Evolutionary conservation across 2,329 filamentous ascomycete genomes (phyloP).

Genomic region (Trichoderma lentiforme): DNA sequence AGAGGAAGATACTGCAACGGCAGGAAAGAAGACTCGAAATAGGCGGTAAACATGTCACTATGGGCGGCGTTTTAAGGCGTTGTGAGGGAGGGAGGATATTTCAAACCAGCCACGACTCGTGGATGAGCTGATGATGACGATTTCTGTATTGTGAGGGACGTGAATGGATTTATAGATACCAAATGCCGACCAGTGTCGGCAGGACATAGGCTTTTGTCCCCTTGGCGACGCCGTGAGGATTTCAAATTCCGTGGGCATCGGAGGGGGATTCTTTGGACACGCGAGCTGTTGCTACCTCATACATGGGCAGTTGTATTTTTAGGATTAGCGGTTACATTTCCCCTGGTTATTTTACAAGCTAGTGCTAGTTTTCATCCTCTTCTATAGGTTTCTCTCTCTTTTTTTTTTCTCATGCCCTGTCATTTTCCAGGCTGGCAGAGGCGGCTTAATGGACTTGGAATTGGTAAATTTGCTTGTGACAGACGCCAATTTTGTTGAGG

Average conservation of each 20-base stretch:
- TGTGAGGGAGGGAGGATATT: neutral
- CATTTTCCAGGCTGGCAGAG: neutral
- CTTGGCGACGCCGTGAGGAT: neutral
- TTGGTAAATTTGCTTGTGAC: slow-evolving; percentile 14
- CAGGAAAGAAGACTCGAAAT: slow-evolving; percentile 60
- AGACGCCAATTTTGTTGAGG: slow-evolving; percentile 23
- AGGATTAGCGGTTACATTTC: neutral
- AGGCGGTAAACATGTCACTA: slow-evolving; percentile 36
- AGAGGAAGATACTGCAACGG: slow-evolving; percentile 65
- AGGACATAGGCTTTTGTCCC: neutral
- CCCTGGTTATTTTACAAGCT: neutral
- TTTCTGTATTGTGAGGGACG: slow-evolving; percentile 9
- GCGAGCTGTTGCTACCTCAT: neutral
- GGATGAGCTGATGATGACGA: slow-evolving; percentile 27
- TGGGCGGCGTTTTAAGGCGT: slow-evolving; percentile 16
- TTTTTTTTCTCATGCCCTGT: neutral
- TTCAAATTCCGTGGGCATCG: neutral
- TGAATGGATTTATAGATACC: slow-evolving; percentile 13
- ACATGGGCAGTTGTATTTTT: slow-evolving; percentile 8
- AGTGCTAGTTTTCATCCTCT: neutral
- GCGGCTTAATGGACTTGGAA: neutral
- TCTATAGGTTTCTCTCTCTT: neutral
- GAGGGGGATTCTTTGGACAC: neutral
- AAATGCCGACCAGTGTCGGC: neutral
- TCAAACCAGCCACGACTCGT: neutral